phyloP scores from a whole-genome alignment of 176 grass and related monocot species.

The Chrysopogon serrulatus region DNA sequence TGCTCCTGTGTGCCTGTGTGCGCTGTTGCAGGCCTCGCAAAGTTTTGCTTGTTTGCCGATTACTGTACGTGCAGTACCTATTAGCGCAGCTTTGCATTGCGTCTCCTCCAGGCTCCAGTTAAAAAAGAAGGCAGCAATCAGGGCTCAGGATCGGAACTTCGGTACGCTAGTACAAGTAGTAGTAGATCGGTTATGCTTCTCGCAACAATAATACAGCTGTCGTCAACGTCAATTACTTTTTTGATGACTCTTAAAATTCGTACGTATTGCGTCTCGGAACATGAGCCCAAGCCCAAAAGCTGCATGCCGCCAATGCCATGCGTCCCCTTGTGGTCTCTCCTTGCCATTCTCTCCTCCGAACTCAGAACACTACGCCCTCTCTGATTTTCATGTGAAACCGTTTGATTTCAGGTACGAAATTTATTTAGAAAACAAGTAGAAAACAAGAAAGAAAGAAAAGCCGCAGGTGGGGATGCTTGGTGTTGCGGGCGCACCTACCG shows the following conservation, averaged over 20 bases:
- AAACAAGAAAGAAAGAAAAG: not conserved
- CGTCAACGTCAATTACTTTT: too few species aligned
- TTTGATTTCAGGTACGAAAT: not conserved
- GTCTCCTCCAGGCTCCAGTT: too few species aligned
- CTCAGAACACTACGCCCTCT: too few species aligned
- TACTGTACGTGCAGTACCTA: too few species aligned
- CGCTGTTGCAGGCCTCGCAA: not conserved
- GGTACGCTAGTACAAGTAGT: too few species aligned
- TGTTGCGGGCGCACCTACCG: slow-evolving; percentile 32
- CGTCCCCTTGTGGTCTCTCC: not conserved
- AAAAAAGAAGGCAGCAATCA: not conserved
- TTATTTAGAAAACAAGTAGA: not conserved
- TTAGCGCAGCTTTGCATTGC: too few species aligned
- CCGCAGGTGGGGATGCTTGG: not conserved
- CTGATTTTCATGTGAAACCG: not conserved
- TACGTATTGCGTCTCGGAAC: not conserved
- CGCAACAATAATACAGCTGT: not conserved
- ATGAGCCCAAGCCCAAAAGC: not conserved
- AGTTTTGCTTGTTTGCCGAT: not conserved
- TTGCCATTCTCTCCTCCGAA: not conserved
- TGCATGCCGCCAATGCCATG: not conserved
- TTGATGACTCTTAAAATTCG: not conserved
- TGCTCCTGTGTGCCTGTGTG: not conserved
- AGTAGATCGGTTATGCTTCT: not conserved
- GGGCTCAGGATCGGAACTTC: not conserved